Evolutionary conservation across 2,329 filamentous ascomycete genomes (phyloP), one percentile per base, ranked within the genome.

Genomic region (Neoarthrinium moseri): DNA sequence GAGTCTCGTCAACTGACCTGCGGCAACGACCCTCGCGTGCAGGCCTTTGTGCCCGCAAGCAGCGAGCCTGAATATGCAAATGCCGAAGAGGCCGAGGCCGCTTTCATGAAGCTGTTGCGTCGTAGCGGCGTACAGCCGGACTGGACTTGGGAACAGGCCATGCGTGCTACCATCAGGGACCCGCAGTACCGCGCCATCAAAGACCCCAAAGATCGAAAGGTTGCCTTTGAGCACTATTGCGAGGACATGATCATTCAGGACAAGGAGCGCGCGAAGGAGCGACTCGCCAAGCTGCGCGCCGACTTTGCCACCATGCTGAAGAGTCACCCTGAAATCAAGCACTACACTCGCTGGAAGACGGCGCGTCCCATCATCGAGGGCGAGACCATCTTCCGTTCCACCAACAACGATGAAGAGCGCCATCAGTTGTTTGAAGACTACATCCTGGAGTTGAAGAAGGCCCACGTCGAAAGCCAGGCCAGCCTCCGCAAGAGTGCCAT

Each of bases 281-380:
- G 94, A 63, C 78, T 95, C 66, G 79, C 89, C 58, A 97, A 96
- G 73, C 78, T 97, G 61, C 89, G 91, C 60, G 80, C 88, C 67
- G 94, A 97, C 74, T 99, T 99, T 68, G 87, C 87, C 56, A 91
- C 86, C 45, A 99, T 99, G 94, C 80, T 99, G 55, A 90, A 87
- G 69, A 91, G 91, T 55, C 92, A 99, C 66, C 91, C 91, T 50
- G 94, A 99, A 68, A 97, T 99, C 68, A 94, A 91, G 67, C 84
- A 96, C 66, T 96, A 95, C 67, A 96, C 92, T 33, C 87, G 91
- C 51, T 99, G 94, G 94, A 95, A 91, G 78, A 96, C 90, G 13
- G 94, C 92, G 43, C 85, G 89, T 40, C 90, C 91, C 8, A 95
- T 96, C 53, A 90, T 99, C 51, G 90, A 97, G 68, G 87, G 87